Evolutionary conservation across 2,329 filamentous ascomycete genomes (phyloP).

Genomic region (Aspergillus cejpii): DNA sequence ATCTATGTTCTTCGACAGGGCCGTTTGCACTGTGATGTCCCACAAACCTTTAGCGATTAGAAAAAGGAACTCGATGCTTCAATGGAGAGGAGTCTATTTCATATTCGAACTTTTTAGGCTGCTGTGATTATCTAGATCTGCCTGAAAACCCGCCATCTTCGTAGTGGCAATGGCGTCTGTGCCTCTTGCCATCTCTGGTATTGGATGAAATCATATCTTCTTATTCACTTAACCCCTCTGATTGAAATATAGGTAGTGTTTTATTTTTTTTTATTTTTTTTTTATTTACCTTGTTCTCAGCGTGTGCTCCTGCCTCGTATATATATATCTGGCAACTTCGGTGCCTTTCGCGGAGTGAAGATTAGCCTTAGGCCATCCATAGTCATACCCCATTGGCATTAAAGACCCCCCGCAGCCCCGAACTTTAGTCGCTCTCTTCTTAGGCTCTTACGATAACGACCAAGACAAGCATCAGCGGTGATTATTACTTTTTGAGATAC

Average conservation of each 20-base stretch:
- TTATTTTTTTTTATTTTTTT: not conserved
- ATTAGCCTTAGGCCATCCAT: no score
- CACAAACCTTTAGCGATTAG: conserved; percentile 22
- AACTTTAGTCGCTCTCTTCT: not conserved
- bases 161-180: no score
- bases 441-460: not conserved
- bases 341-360: not conserved
- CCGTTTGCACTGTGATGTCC: conserved; percentile 15
- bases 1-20: conserved; percentile 13
- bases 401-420: not conserved
- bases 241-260: not conserved
- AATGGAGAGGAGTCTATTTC: conserved; percentile 2
- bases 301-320: no score
- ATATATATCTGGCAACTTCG: no score
- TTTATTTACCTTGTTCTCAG: not conserved
- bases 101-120: no score
- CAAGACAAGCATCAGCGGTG: no score
- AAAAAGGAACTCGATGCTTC: conserved; percentile 24
- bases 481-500: no score
- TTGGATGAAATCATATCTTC: no score
- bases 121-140: no score
- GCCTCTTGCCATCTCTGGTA: no score
- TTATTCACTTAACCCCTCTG: no score
- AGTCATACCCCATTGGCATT: not conserved
- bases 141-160: no score